phyloP scores from a whole-genome alignment of 2,329 filamentous ascomycete species.

The Didymella pomorum region DNA sequence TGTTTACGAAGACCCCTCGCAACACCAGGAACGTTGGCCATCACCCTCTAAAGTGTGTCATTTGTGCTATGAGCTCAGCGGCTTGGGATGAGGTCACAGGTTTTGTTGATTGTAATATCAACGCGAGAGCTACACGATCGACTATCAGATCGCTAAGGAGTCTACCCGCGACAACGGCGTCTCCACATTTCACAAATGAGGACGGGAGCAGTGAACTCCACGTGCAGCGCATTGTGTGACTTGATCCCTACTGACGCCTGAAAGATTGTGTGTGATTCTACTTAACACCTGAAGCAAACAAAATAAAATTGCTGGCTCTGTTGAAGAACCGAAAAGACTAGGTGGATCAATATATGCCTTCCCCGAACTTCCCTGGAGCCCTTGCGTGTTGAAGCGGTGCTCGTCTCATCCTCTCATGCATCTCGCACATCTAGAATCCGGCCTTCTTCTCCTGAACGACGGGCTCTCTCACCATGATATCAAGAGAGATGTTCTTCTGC shows the following conservation, averaged over 20 bases:
- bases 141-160: slow-evolving; percentile 1
- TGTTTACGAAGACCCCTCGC: neutral
- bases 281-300: neutral
- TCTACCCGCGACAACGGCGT: slow-evolving; percentile 2
- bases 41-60: neutral
- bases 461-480: slow-evolving; percentile 85
- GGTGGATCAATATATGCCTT: neutral
- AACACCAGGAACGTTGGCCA: neutral
- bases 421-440: slow-evolving; percentile 16
- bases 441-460: slow-evolving; percentile 31
- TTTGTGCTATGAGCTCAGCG: neutral
- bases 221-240: neutral
- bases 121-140: slow-evolving; percentile 1
- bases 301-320: slow-evolving; percentile 21
- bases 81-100: neutral
- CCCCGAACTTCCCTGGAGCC: slow-evolving; percentile 4
- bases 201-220: neutral
- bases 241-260: neutral
- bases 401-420: slow-evolving; percentile 6
- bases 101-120: slow-evolving; percentile 3
- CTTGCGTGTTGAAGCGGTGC: slow-evolving; percentile 38
- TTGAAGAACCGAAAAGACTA: slow-evolving; percentile 29
- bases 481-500: slow-evolving; percentile 67
- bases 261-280: neutral
- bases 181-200: slow-evolving; percentile 6